Percentiles rank a stretch among this genome's conserved stretches.
phyloP scores from a whole-genome alignment of 441 rosid genomes.

The Adansonia rubrostipa region DNA sequence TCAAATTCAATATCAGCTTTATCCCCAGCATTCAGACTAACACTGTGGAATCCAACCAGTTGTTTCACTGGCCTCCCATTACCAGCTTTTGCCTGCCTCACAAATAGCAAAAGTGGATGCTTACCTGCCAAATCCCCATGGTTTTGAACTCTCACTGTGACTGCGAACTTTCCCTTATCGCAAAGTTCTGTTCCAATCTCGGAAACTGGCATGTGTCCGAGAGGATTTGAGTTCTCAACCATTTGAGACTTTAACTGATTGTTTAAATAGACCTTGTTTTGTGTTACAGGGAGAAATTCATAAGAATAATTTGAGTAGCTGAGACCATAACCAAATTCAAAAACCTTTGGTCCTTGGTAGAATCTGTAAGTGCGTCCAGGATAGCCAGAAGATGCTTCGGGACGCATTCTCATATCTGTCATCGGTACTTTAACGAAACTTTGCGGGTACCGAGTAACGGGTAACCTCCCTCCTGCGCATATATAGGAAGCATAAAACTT shows the following conservation, averaged over 20 bases:
- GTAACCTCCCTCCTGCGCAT: conserved; percentile 74
- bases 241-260: conserved; percentile 4
- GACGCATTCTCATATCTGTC: conserved; percentile 91
- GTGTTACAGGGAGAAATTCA: conserved; percentile 36
- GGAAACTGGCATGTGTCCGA: conserved; percentile 40
- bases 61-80: conserved; percentile 58
- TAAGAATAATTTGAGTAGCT: conserved; percentile 75
- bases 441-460: conserved; percentile 84
- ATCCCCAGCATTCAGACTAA: conserved; percentile 55
- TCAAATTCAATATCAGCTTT: conserved; percentile 52
- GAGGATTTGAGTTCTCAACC: conserved; percentile 27
- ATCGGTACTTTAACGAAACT: conserved; percentile 60
- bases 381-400: conserved; percentile 58
- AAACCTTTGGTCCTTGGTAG: conserved; percentile 65
- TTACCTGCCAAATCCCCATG: conserved; percentile 68
- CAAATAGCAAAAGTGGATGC: conserved; percentile 74
- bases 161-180: conserved; percentile 42
- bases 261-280: conserved; percentile 23
- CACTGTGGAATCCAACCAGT: conserved; percentile 62
- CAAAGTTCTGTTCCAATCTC: conserved; percentile 55
- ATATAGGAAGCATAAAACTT: conserved; percentile 13
- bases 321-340: conserved; percentile 72
- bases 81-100: conserved; percentile 44
- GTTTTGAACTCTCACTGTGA: conserved; percentile 56
- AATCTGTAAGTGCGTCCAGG: conserved; percentile 89